Percentiles rank a stretch among this genome's conserved stretches.
Conservation (phyloP, 1,284 basidiomycete genomes). For the Meripilus lineatus region DNA sequence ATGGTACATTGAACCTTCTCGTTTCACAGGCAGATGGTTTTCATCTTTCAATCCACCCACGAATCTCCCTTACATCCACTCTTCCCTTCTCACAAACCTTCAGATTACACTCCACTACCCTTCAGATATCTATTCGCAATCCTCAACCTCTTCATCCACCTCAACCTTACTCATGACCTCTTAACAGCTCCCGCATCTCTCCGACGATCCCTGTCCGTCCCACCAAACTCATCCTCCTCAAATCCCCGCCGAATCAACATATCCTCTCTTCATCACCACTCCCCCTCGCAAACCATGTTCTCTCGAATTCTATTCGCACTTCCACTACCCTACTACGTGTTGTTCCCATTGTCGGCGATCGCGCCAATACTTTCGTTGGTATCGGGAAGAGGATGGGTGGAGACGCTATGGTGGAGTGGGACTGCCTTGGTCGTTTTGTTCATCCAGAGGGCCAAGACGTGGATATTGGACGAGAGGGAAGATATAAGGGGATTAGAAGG, state of each 20-base stretch:
- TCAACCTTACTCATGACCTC: slow-evolving; percentile 15
- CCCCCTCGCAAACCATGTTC: no score
- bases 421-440: slow-evolving; percentile 14
- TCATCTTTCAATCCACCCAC: slow-evolving; percentile 18
- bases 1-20: not conserved
- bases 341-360: slow-evolving; percentile 13
- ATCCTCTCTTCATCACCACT: slow-evolving; percentile 9
- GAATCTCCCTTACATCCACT: slow-evolving; percentile 19
- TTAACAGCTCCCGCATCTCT: no score
- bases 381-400: slow-evolving; percentile 15
- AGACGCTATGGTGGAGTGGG: slow-evolving; percentile 24
- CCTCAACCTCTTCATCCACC: slow-evolving; percentile 20
- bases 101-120: slow-evolving; percentile 13
- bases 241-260: slow-evolving; percentile 6
- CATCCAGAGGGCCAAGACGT: slow-evolving; percentile 16
- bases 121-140: slow-evolving; percentile 14
- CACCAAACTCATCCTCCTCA: slow-evolving; percentile 9
- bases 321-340: slow-evolving; percentile 15
- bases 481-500: slow-evolving; percentile 20
- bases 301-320: no score
- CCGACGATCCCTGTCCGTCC: no score
- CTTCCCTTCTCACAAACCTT: slow-evolving; percentile 11
- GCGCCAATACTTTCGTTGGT: slow-evolving; percentile 19
- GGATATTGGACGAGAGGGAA: slow-evolving; percentile 19
- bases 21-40: slow-evolving; percentile 20